These are phyloP conservation scores for Xerocomus cyaneibrunnescens DNA, from an alignment of 1,284 basidiomycete species.

Conservation along the genomic window DNA sequence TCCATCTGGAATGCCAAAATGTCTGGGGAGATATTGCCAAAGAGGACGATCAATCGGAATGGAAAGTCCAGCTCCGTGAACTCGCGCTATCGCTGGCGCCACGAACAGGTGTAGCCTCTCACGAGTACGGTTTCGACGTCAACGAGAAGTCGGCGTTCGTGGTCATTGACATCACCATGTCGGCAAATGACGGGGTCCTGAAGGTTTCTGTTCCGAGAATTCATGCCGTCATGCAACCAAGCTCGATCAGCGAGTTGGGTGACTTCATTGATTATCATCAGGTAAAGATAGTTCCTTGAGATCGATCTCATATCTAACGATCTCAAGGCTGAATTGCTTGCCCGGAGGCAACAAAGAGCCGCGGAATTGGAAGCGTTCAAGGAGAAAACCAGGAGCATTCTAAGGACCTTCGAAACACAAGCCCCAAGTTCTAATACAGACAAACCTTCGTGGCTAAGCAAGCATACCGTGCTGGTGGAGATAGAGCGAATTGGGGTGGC, in stretches of 20 bases:
- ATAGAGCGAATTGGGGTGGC: slow-evolving; percentile 79
- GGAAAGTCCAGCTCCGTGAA: slow-evolving; percentile 68
- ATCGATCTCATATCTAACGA: slow-evolving; percentile 4
- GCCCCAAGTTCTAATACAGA: slow-evolving; percentile 43
- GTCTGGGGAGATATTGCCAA: slow-evolving; percentile 59
- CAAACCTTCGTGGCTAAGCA: slow-evolving; percentile 60
- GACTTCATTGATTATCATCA: slow-evolving; percentile 85
- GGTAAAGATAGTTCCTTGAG: slow-evolving; percentile 39
- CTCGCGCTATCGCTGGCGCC: slow-evolving; percentile 73
- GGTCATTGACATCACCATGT: slow-evolving; percentile 61
- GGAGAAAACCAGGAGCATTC: slow-evolving; percentile 69
- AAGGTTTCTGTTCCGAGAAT: slow-evolving; percentile 67
- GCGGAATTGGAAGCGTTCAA: slow-evolving; percentile 80
- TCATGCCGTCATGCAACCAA: slow-evolving; percentile 90
- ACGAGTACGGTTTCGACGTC: slow-evolving; percentile 47
- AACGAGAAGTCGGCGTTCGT: slow-evolving; percentile 80
- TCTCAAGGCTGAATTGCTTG: slow-evolving; percentile 66
- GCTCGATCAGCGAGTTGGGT: slow-evolving; percentile 83
- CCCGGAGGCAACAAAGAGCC: slow-evolving; percentile 70
- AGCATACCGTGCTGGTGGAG: slow-evolving; percentile 62
- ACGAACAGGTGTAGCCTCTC: slow-evolving; percentile 39
- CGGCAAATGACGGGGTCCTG: slow-evolving; percentile 41
- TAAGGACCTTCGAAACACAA: slow-evolving; percentile 71
- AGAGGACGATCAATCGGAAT: slow-evolving; percentile 44
- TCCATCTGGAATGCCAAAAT: slow-evolving; percentile 73